Percentiles rank a stretch among this genome's conserved stretches.
Evolutionary conservation across 768 basidiomycete species (phyloP).

Genomic region (Hygrocybe coccinea): DNA sequence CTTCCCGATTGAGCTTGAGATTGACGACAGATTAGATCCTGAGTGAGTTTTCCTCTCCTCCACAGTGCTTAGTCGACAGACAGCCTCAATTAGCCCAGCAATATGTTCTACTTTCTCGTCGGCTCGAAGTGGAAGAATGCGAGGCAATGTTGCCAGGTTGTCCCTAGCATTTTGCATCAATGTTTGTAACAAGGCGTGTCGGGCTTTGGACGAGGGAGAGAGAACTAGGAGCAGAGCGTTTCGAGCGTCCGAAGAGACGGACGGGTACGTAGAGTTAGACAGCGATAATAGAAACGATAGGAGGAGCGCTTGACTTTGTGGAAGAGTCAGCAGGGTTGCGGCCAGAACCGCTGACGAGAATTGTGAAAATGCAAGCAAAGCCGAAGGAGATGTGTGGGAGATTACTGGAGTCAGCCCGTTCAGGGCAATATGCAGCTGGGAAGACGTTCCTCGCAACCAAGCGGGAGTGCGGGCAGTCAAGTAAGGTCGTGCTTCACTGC

Average conservation of each 20-base stretch:
- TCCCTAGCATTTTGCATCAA: constrained; percentile 61
- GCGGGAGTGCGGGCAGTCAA: constrained; percentile 57
- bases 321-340: constrained; percentile 56
- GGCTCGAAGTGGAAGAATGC: constrained; percentile 60
- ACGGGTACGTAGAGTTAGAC: constrained; percentile 52
- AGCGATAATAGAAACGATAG: constrained; percentile 71
- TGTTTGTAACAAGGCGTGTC: constrained; percentile 46
- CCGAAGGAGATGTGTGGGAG: constrained; percentile 65
- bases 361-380: constrained; percentile 51
- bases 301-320: constrained; percentile 61
- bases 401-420: constrained; percentile 68
- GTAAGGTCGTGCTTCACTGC: constrained; percentile 33
- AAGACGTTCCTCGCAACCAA: constrained; percentile 78
- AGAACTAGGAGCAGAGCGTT: constrained; percentile 46
- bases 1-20: constrained; percentile 51
- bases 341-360: constrained; percentile 55
- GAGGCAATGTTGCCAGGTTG: constrained; percentile 65
- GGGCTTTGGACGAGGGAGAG: constrained; percentile 35
- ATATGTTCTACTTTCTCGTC: constrained; percentile 72
- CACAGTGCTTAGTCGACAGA: constrained; percentile 45
- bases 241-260: constrained; percentile 48
- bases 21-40: constrained; percentile 32
- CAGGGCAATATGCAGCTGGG: constrained; percentile 80
- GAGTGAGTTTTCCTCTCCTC: constrained; percentile 9
- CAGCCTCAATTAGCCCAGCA: constrained; percentile 62